Evolutionary conservation across 2,329 filamentous ascomycete genomes (phyloP).

Genomic region (Sclerotinia borealis): DNA sequence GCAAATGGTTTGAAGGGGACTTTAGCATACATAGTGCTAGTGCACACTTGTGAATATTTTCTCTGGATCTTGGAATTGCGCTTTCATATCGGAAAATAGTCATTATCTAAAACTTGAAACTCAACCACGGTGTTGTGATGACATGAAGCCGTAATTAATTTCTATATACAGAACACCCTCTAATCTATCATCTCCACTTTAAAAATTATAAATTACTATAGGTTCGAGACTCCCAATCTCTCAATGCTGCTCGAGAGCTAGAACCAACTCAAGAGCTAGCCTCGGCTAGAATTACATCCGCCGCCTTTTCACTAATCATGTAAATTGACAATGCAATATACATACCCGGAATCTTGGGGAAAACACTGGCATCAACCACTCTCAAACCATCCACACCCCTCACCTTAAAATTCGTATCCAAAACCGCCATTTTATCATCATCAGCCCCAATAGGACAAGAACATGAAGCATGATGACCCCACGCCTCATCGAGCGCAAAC

Average conservation of each 20-base stretch:
- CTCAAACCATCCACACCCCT: slow-evolving; percentile 35
- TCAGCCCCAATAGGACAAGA: slow-evolving; percentile 45
- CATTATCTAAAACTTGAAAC: no score
- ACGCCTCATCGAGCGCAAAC: slow-evolving; percentile 44
- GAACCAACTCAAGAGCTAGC: neutral
- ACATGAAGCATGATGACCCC: slow-evolving; percentile 52
- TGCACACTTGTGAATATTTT: no score
- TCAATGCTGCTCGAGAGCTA: neutral
- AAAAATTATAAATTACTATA: neutral
- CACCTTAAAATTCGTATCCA: slow-evolving; percentile 35
- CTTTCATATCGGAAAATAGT: no score
- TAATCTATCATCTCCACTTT: no score
- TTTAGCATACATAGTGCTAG: no score
- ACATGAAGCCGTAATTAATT: no score
- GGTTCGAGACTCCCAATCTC: neutral
- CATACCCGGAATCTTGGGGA: slow-evolving; percentile 45
- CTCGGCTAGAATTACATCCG: slow-evolving; percentile 11
- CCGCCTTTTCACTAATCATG: slow-evolving; percentile 54
- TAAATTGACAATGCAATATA: slow-evolving; percentile 47
- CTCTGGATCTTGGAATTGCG: no score
- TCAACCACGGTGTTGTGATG: no score
- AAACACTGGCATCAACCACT: slow-evolving; percentile 56
- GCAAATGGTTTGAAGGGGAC: no score
- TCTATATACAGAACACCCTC: no score
- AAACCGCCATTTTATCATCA: slow-evolving; percentile 41